Base-by-base conservation (phyloP, 768 basidiomycete genomes). In the Hemileccinum rubropunctum region DNA sequence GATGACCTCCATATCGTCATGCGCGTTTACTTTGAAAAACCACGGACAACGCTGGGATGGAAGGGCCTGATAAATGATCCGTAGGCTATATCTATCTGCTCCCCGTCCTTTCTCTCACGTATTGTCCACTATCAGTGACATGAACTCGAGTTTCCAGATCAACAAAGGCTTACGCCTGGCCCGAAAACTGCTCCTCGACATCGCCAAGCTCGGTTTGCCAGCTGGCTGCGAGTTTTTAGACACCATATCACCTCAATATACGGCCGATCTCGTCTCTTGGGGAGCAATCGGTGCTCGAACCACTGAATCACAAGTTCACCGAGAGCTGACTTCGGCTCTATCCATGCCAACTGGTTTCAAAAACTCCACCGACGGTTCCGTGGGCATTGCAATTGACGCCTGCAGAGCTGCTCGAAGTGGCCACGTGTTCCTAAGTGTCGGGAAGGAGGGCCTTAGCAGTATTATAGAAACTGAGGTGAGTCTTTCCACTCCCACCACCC, bases 11-110 rank as follows among this genome's bases (percentile, higher is more conserved):
- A 88, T 69, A 97, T 99, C 61, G 77, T 98, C 58, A 98, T 98
- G 95, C 86, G 94, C 23, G 93, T 98, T 58, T 98, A 99, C 76
- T 99, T 98, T 64, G 95, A 98, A 62, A 98, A 98, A 62, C 87
- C 87, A 1, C 79, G 95, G 27, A 98, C 95, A 7, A 98, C 95
- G 0, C 88, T 98, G 42, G 97, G 97, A 23, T 99, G 95, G 95
- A 99, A 99, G 69, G 95, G 95, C 33, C 81, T 98, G 54, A 98
- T 98, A 71, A 98, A 98, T 64, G 94, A 98, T 62, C 95, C 95
- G 66, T 67, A 52, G 11, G 66, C 6, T 10, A n/a, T 20, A 2
- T 32, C 20, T 42, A 21, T n/a, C 6, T 6, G 37, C 37, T 13
- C 8, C 15, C 2, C 23, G 11, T 6, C 35, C 23, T n/a, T 42